Base-by-base conservation (phyloP, 805 yeast species). In the Schwanniomyces yamadae region DNA sequence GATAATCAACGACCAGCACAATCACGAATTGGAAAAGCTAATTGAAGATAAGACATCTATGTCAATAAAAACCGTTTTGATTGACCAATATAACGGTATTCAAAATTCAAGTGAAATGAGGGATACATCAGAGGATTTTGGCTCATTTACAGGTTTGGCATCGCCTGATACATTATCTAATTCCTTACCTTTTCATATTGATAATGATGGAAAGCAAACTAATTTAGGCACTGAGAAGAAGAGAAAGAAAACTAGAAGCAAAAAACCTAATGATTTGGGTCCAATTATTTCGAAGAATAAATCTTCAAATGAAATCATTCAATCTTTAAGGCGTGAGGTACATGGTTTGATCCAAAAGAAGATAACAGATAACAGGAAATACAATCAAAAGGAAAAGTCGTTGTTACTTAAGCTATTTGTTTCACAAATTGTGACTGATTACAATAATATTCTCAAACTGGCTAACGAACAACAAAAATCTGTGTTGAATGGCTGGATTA, bases 1-100 rank as follows among this genome's bases (percentile, higher is more conserved):
- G 14, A 75, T 81, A 12, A 70, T 81, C 23, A 76, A 77, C 54
- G 81, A 77, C 44, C 54, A 55, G 4, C 88, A 81, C 55, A 74
- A 82, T 43, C 88, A 81, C 51, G 38, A 37, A n/a, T 8, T 37
- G 16, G 40, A 31, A 5, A 8, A 11, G 12, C 20, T 6, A 6
- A 4, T 10, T 15, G 15, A 12, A 5, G n/a, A 27, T 27, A 16
- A 11, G 20, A 16, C 17, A 8, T 11, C 9, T 5, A 16, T 15
- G 8, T 16, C 17, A 5, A 16, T 18, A 27, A 27, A 27, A 5
- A 15, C 17, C 4, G 8, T 15, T 15, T 16, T 33, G 9, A 12
- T 16, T 16, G 33, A 28, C n/a, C n/a, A n/a, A 19, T 28, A 25
- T 4, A 26, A 35, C 6, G 31, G 25, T 17, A 23, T 28, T 13